Evolutionary conservation across 768 basidiomycete genomes (phyloP), one percentile per base, ranked within the genome.

Genomic region (Suillus discolor): DNA sequence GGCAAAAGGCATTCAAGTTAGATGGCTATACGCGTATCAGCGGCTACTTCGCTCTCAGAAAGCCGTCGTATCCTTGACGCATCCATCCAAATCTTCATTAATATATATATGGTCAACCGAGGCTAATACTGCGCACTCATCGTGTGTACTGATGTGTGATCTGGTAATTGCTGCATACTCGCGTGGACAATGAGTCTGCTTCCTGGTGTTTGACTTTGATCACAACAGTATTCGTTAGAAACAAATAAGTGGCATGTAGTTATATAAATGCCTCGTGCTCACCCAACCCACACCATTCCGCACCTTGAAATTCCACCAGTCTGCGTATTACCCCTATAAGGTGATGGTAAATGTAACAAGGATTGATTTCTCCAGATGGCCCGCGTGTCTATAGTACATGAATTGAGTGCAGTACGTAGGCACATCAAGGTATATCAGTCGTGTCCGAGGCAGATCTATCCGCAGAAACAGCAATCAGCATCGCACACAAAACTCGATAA

Each of bases 331-430:
- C 53, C 28, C 53, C 15, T 53, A n/a, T 28, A 28, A 8, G 9
- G 4, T 20, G 18, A 16, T 54, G 28, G 18, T 31, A 18, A 54
- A 31, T 54, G 18, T 20, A 18, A 49, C 6, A 25, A 49, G 49
- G 49, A 51, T 51, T 51, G 23, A 51, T 20, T 20, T 5, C 31
- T 54, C 18, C 11, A 55, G 11, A 34, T 54, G 31, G 31, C 31
- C 31, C 28, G 18, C n/a, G 57, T 60, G 42, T 60, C 41, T 60
- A 60, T 60, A 42, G 41, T 60, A 60, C 59, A 60, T 60, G 59
- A 2, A 20, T 60, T 60, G 59, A 42, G 23, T 60, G n/a, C 11
- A 42, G 39, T 28, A 28, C 18, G 25, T 60, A 42, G 16, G 41
- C 38, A 42, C 11, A 60, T 20, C 59, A 42, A 60, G 59, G 59